Conservation (phyloP, 1,284 basidiomycete genomes). For the Schizophyllum amplum region DNA sequence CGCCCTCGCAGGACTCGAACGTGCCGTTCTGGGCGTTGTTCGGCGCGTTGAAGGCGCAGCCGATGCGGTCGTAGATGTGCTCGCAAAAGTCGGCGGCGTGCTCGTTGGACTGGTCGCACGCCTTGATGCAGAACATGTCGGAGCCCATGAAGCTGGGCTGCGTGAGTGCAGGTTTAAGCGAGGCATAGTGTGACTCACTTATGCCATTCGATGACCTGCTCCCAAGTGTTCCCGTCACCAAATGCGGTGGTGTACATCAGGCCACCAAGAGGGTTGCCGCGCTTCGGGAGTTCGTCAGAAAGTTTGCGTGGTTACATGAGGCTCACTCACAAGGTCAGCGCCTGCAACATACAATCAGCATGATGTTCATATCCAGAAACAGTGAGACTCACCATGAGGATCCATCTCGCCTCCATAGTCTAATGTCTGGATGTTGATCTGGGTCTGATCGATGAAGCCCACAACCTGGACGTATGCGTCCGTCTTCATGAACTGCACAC, state of each 20-base stretch:
- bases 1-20: slow-evolving; percentile 8
- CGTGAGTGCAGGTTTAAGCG: background rate
- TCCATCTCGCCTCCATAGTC: slow-evolving; percentile 9
- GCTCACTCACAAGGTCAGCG: background rate
- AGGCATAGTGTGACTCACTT: slow-evolving; percentile 3
- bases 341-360: no score
- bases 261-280: slow-evolving; percentile 13
- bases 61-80: slow-evolving; percentile 14
- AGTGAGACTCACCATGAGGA: slow-evolving; percentile 3
- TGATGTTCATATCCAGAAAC: no score
- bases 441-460: slow-evolving; percentile 55
- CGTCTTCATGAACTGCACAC: slow-evolving; percentile 49
- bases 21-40: slow-evolving; percentile 1
- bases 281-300: slow-evolving; percentile 4
- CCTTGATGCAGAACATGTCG: slow-evolving; percentile 10
- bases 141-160: slow-evolving; percentile 11
- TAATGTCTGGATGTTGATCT: slow-evolving; percentile 39
- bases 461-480: slow-evolving; percentile 55
- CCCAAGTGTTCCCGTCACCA: slow-evolving; percentile 8
- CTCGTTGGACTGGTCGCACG: slow-evolving; percentile 10
- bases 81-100: slow-evolving; percentile 11
- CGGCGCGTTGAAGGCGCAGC: slow-evolving; percentile 12
- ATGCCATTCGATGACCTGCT: slow-evolving; percentile 9
- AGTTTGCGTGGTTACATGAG: background rate
- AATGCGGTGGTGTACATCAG: slow-evolving; percentile 11